A percentile compares a stretch with the other conserved stretches of the same genome.
Evolutionary conservation across 2,329 filamentous ascomycete species (phyloP).

Genomic region (Botrytis paeoniae): DNA sequence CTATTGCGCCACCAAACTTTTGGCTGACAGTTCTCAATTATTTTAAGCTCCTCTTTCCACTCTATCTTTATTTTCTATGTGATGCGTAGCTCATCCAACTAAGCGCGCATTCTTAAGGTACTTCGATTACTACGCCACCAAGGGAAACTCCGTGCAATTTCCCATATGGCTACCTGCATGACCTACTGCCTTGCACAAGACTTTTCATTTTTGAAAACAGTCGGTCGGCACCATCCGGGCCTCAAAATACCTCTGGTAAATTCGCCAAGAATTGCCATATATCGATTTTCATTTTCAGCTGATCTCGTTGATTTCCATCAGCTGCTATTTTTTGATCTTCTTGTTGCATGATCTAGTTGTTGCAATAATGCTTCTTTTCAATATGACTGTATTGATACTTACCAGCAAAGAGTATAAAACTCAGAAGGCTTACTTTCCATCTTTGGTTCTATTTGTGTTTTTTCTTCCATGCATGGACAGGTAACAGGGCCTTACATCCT

Average conservation of each 20-base stretch:
- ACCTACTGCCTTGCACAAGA: slow-evolving; percentile 6
- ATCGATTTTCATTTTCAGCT: not conserved
- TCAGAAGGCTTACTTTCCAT: not conserved
- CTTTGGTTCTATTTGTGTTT: slow-evolving; percentile 8
- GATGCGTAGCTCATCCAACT: not conserved
- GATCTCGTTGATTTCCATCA: not conserved
- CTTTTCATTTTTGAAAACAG: not conserved
- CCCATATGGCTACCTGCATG: slow-evolving; percentile 13
- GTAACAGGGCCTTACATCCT: slow-evolving; percentile 8
- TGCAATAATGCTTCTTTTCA: too few relatives aligned
- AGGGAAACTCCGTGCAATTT: slow-evolving; percentile 13
- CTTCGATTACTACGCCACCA: not conserved
- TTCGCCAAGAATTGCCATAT: not conserved
- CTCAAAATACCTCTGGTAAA: not conserved
- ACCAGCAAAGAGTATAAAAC: not conserved
- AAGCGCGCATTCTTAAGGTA: not conserved
- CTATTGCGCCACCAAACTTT: not conserved
- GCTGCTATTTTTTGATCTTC: not conserved
- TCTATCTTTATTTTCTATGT: not conserved
- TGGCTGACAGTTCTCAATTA: not conserved
- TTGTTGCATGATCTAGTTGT: not conserved
- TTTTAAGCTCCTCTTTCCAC: not conserved
- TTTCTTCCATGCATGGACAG: slow-evolving; percentile 6
- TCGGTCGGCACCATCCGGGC: slow-evolving; percentile 6
- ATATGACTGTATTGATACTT: not conserved